Conservation (phyloP, 129 eudicot species). For the Chrysanthemum seticuspe region DNA sequence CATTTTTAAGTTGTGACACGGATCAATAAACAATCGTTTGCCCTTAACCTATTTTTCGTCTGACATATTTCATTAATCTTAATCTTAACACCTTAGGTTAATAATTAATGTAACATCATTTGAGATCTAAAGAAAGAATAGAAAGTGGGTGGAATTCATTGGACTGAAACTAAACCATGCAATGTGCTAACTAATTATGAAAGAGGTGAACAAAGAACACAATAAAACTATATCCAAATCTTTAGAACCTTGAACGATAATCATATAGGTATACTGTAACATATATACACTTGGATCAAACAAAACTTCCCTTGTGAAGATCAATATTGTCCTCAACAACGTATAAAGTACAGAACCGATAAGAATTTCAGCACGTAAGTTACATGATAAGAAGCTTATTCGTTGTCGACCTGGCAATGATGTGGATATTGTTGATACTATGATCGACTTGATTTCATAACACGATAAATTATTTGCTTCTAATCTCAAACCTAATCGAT, state of each 20-base stretch:
- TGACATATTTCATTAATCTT: neutral
- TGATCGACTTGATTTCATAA: neutral
- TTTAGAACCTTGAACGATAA: too few species aligned
- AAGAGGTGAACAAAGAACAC: neutral
- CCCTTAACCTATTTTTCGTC: neutral
- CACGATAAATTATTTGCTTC: neutral
- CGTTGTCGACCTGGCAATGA: too few species aligned
- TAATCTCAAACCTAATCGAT: neutral
- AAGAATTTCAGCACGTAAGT: too few species aligned
- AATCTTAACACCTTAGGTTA: neutral
- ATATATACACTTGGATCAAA: too few species aligned
- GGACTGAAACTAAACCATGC: constrained; percentile 26
- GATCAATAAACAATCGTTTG: too few species aligned
- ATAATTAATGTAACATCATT: constrained; percentile 3
- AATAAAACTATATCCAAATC: neutral
- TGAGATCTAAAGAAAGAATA: constrained; percentile 2
- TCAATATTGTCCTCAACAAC: too few species aligned
- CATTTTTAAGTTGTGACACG: too few species aligned
- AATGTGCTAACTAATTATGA: constrained; percentile 21
- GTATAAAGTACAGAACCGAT: too few species aligned
- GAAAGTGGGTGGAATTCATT: constrained; percentile 28
- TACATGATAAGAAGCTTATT: too few species aligned
- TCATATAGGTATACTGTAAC: too few species aligned
- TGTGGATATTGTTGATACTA: too few species aligned
- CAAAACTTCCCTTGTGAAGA: too few species aligned